phyloP scores from a whole-genome alignment of 2,329 filamentous ascomycete genomes.

The Aspergillus fijiensis region DNA sequence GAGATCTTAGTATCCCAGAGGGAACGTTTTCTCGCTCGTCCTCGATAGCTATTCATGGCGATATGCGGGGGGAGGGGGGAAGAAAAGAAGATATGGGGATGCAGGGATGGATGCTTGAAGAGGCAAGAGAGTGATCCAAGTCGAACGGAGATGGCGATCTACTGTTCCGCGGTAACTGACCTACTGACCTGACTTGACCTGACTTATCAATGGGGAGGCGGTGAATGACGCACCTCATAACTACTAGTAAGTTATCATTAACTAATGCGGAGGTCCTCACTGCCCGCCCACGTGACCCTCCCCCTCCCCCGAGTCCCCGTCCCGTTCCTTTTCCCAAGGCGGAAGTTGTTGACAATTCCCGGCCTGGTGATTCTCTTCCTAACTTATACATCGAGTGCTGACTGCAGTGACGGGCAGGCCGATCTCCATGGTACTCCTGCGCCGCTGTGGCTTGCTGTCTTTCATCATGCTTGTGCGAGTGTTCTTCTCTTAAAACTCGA shows the following conservation, averaged over 20 bases:
- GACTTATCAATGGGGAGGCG: constrained; percentile 3
- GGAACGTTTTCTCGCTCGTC: constrained; percentile 17
- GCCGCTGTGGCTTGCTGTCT: neutral
- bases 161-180: neutral
- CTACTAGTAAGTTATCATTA: no score
- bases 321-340: neutral
- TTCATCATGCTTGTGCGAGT: neutral
- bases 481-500: neutral
- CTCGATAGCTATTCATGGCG: constrained; percentile 24
- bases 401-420: neutral
- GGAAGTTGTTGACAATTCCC: neutral
- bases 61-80: neutral
- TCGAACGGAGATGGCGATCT: neutral
- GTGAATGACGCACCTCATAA: neutral
- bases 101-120: constrained; percentile 11
- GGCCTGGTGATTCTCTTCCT: neutral
- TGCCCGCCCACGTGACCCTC: constrained; percentile 2
- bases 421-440: neutral
- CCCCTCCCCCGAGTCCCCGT: neutral
- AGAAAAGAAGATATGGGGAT: constrained; percentile 15
- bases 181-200: neutral
- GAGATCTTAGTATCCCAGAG: constrained; percentile 15
- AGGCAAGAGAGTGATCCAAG: neutral
- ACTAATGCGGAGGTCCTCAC: neutral
- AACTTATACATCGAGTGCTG: neutral